These are phyloP conservation scores for Rhinocladiella mackenziei DNA, from an alignment of 2,329 filamentous ascomycete species.

Conservation along the genomic window DNA sequence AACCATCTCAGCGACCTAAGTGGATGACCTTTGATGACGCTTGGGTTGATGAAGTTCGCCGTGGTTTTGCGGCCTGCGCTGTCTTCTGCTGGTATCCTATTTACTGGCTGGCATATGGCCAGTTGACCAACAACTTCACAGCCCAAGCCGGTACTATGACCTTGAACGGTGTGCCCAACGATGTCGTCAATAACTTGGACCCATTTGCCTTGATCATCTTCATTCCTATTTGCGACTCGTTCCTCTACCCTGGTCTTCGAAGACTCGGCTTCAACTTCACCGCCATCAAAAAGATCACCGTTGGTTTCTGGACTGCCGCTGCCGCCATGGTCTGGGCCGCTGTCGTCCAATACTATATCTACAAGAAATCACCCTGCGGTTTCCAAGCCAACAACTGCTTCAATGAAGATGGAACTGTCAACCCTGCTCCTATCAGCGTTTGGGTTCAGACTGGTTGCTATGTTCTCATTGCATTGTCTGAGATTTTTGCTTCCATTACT, in stretches of 20 bases:
- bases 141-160: constrained; percentile 56
- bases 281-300: constrained; percentile 52
- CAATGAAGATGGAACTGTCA: constrained; percentile 30
- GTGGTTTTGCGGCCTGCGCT: constrained; percentile 64
- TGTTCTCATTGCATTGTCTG: constrained; percentile 50
- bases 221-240: constrained; percentile 32
- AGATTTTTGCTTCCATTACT: constrained; percentile 64
- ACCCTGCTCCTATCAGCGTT: constrained; percentile 24
- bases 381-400: constrained; percentile 41
- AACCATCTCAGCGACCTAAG: constrained; percentile 47
- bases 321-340: constrained; percentile 55
- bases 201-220: constrained; percentile 56
- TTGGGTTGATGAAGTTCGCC: constrained; percentile 73
- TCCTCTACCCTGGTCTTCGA: constrained; percentile 57
- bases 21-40: constrained; percentile 83
- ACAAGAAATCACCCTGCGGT: constrained; percentile 53
- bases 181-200: constrained; percentile 58
- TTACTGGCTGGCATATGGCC: constrained; percentile 57
- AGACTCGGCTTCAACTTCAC: constrained; percentile 53
- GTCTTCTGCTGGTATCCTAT: constrained; percentile 56
- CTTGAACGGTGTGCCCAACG: constrained; percentile 53
- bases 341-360: constrained; percentile 57
- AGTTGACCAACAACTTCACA: constrained; percentile 42
- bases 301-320: constrained; percentile 53
- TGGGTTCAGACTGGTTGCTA: constrained; percentile 51